These are phyloP conservation scores for Exobasidium cylindrosporum DNA, from an alignment of 1,284 basidiomycete genomes.

Conservation along the genomic window DNA sequence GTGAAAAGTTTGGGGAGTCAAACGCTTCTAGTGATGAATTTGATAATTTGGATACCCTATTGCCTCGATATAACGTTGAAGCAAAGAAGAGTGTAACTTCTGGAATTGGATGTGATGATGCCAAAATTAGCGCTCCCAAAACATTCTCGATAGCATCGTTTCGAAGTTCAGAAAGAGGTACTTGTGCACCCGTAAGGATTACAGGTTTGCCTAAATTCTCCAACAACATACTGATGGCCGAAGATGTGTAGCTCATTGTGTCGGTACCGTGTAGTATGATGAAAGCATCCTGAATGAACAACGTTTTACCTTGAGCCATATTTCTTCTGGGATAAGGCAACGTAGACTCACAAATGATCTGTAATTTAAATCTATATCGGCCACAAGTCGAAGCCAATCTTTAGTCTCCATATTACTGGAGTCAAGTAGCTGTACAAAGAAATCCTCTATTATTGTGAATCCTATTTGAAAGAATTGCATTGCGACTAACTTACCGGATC, in stretches of 20 bases:
- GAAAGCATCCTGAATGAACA: too few species aligned
- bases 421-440: too few species aligned
- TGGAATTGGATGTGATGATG: constrained; percentile 84
- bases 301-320: too few species aligned
- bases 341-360: too few species aligned
- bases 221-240: constrained; percentile 68
- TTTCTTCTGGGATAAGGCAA: too few species aligned
- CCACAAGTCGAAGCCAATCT: constrained; percentile 86
- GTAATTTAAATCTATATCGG: constrained; percentile 87
- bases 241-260: constrained; percentile 61
- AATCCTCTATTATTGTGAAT: too few species aligned
- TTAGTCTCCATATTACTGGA: constrained; percentile 70
- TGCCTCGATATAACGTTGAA: constrained; percentile 79
- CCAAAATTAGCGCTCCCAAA: constrained; percentile 79
- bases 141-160: constrained; percentile 66
- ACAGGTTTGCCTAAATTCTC: constrained; percentile 83
- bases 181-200: constrained; percentile 88
- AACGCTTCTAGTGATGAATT: constrained; percentile 84
- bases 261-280: constrained; percentile 75
- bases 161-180: constrained; percentile 78
- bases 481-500: too few species aligned
- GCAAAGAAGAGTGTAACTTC: constrained; percentile 79
- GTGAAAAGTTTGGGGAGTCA: constrained; percentile 76
- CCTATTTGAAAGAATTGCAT: too few species aligned
- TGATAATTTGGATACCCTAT: constrained; percentile 72